These are phyloP conservation scores for Lipomyces japonicus DNA, from an alignment of 805 yeast species.

Conservation along the genomic window DNA sequence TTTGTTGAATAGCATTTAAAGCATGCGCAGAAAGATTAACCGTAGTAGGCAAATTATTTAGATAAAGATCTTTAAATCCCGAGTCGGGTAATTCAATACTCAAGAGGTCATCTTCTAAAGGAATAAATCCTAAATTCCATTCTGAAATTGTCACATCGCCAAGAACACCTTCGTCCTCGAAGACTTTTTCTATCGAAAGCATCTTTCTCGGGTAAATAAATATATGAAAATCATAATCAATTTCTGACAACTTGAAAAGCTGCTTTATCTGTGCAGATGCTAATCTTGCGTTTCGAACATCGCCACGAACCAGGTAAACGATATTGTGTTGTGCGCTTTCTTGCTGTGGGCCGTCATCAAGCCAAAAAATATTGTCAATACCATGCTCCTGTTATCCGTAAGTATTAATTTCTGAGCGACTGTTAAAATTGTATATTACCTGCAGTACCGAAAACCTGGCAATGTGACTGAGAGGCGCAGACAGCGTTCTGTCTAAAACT, in stretches of 20 bases:
- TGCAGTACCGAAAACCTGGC: conserved; percentile 55
- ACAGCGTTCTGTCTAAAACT: conserved; percentile 47
- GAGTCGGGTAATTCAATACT: conserved; percentile 43
- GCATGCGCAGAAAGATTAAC: conserved; percentile 49
- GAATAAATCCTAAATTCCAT: conserved; percentile 48
- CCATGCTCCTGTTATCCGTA: conserved; percentile 38
- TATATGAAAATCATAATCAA: conserved; percentile 30
- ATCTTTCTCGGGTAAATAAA: conserved; percentile 33
- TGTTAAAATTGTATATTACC: conserved; percentile 17
- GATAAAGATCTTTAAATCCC: conserved; percentile 44
- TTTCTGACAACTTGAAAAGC: conserved; percentile 23
- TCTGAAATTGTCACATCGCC: conserved; percentile 42
- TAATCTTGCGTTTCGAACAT: conserved; percentile 26
- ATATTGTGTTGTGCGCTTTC: conserved; percentile 21
- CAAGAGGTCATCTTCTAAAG: conserved; percentile 43
- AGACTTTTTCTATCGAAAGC: conserved; percentile 31
- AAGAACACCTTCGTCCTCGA: conserved; percentile 40
- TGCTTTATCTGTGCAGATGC: conserved; percentile 26
- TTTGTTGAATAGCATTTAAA: conserved; percentile 45
- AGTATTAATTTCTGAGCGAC: neutral
- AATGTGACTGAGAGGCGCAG: conserved; percentile 50
- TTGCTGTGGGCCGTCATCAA: conserved; percentile 34
- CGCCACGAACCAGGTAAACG: conserved; percentile 32
- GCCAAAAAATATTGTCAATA: conserved; percentile 50
- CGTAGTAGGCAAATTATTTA: conserved; percentile 31